Evolutionary conservation across 805 yeast species (phyloP), one percentile per base, ranked within the genome.

Genomic region (Saccharomycopsis microspora): DNA sequence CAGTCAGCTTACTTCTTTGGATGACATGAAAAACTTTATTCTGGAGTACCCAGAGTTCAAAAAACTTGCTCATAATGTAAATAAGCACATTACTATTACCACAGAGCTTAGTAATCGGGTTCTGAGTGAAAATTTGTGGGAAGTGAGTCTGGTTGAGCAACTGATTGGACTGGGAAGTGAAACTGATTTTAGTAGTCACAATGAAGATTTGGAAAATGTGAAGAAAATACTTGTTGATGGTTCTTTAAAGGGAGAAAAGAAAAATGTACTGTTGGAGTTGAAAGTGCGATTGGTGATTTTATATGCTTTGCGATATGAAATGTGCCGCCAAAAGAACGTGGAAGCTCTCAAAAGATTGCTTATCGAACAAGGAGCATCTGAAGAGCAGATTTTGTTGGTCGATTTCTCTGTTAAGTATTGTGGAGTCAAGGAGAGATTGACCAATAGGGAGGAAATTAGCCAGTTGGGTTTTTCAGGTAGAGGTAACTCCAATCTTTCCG

Each of bases 1-100:
- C 57, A 77, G 77, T 42, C 78, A 29, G 4, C 32, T 52, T n/a
- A 47, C 29, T 10, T 80, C 93, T 36, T 78, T 93, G 42, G 79
- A 85, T 19, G 98, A 93, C 58, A 84, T 93, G 78, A 93, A 90
- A 63, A 78, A 80, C 56, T 85, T 90, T 58, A 79, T 93, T 48
- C 96, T 89, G 50, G 86, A 86, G 53, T 88, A 84, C 58, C 99
- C 99, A 1, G 98, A 93, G 61, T 89, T 85, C 62, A 82, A 87
- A 55, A 87, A 85, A 59, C 69, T 90, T 34, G 84, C 95, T 7
- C 80, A 86, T 34, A 90, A 89, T 60, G 87, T 93, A 7, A 76
- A 94, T 32, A 93, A 90, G 58, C 98, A 93, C 64, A 88, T 93
- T 74, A 78, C 94, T 27, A 71, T 93, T 28, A 89, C 90, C 5